A percentile compares a stretch with the other conserved stretches of the same genome.
Evolutionary conservation across 1,139 yeast genomes (phyloP).

Genomic region (Pichia sp.): DNA sequence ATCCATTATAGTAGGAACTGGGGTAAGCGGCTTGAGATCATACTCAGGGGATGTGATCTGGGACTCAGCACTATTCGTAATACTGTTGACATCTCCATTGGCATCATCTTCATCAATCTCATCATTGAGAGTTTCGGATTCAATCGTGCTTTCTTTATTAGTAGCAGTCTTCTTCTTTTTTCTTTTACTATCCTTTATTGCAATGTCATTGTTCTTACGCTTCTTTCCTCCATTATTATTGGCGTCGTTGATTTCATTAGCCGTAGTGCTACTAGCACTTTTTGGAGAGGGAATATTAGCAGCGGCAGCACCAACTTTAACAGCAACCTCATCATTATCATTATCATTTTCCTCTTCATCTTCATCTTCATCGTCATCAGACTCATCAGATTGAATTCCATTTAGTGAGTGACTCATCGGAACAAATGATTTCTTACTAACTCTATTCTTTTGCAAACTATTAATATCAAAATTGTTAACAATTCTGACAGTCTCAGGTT

Average conservation of each 20-base stretch:
- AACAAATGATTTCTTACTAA: constrained; percentile 22
- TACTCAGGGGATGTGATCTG: constrained; percentile 19
- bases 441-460: constrained; percentile 6
- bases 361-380: constrained; percentile 19
- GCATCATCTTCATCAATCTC: constrained; percentile 13
- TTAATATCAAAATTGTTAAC: constrained; percentile 11
- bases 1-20: constrained; percentile 24
- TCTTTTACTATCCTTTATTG: not conserved
- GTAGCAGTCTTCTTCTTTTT: constrained; percentile 2
- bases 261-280: too few relatives aligned
- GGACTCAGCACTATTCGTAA: constrained; percentile 5
- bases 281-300: too few relatives aligned
- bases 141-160: not conserved
- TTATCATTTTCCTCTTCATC: constrained; percentile 9
- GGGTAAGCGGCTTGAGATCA: constrained; percentile 1
- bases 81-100: not conserved
- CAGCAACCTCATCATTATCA: not conserved
- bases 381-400: constrained; percentile 18
- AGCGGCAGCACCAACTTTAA: too few relatives aligned
- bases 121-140: not conserved
- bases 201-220: not conserved
- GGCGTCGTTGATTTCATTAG: too few relatives aligned
- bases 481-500: constrained; percentile 5
- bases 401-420: constrained; percentile 67
- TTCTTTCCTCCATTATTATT: not conserved